Conservation (phyloP, 2,329 filamentous ascomycete genomes). For the Talaromyces sp. region DNA sequence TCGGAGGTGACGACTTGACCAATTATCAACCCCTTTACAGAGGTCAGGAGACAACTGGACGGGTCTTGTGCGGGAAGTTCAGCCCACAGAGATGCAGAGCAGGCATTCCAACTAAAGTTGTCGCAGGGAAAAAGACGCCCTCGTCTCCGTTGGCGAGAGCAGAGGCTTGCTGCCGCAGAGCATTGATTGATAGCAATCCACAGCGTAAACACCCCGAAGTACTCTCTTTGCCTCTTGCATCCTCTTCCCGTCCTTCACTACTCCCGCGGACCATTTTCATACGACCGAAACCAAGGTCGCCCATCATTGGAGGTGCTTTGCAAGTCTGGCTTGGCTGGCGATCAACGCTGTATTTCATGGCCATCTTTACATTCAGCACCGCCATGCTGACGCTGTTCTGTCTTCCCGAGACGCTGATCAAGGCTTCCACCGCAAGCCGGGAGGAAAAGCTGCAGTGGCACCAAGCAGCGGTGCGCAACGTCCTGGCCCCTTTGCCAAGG, state of each 20-base stretch:
- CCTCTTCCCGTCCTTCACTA: constrained; percentile 23
- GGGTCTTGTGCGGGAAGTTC: neutral
- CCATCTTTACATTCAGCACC: constrained; percentile 32
- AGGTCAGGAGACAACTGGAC: neutral
- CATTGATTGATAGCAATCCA: constrained; percentile 6
- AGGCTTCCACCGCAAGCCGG: neutral
- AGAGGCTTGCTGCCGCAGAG: constrained; percentile 4
- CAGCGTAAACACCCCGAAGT: neutral
- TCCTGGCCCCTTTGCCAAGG: constrained; percentile 8
- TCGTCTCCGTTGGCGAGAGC: constrained; percentile 1
- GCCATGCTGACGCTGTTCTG: constrained; percentile 29
- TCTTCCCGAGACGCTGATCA: constrained; percentile 23
- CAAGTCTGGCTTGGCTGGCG: constrained; percentile 37
- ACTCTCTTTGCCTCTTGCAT: constrained; percentile 9
- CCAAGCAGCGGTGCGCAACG: neutral
- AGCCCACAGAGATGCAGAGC: constrained; percentile 7
- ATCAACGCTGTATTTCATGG: constrained; percentile 37
- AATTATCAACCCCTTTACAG: neutral
- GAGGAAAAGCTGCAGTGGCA: neutral
- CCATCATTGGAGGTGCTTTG: constrained; percentile 39
- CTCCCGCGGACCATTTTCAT: constrained; percentile 33
- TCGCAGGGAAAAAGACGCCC: constrained; percentile 7
- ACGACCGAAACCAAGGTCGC: constrained; percentile 34
- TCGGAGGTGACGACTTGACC: neutral
- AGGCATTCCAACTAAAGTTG: constrained; percentile 2